Evolutionary conservation across 2,329 filamentous ascomycete genomes (phyloP).

Genomic region (Xylaria sp.): DNA sequence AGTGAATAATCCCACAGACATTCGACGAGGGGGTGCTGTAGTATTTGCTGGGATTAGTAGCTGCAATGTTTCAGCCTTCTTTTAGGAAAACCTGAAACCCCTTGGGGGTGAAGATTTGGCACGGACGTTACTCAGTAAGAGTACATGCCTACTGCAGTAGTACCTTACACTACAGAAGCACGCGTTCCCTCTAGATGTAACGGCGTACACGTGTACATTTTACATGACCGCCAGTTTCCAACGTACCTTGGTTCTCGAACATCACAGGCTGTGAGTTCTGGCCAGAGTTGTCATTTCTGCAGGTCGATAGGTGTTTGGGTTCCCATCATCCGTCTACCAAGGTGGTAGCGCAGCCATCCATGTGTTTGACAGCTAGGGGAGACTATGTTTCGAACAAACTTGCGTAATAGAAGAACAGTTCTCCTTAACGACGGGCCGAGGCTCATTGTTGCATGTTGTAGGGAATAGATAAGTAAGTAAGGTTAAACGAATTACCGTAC

Average conservation of each 20-base stretch:
- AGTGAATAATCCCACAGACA: neutral
- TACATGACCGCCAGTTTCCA: too few relatives aligned
- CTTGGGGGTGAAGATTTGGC: neutral
- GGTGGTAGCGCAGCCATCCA: neutral
- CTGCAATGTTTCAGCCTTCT: slow-evolving; percentile 16
- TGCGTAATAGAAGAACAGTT: neutral
- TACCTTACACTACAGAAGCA: neutral
- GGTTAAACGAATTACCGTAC: neutral
- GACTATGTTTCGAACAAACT: neutral
- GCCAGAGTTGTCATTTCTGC: neutral
- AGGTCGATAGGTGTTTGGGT: neutral
- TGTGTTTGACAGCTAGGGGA: neutral
- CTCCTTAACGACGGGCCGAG: neutral
- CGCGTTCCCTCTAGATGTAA: neutral
- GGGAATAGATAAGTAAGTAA: neutral
- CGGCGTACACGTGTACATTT: neutral
- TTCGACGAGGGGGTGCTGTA: neutral
- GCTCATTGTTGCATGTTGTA: neutral
- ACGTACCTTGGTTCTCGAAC: too few relatives aligned
- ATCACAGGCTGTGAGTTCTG: neutral
- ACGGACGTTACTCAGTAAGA: neutral
- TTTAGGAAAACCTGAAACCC: slow-evolving; percentile 1
- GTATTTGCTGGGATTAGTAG: neutral
- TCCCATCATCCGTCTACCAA: too few relatives aligned
- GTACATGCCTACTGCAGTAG: neutral